Conservation (phyloP, 73 alveolate genomes). For the Paramecium pentaurelia region DNA sequence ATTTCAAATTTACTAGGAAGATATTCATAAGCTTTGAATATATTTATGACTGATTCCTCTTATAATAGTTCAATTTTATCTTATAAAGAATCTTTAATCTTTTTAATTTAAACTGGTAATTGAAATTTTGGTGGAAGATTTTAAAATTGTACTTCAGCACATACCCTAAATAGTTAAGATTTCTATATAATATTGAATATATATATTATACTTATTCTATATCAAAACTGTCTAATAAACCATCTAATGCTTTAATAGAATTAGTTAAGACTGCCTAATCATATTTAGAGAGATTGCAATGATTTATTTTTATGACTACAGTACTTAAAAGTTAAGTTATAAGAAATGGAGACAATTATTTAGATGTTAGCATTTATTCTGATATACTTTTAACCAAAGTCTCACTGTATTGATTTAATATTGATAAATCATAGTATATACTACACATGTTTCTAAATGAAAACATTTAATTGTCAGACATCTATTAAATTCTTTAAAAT, state of each 20-base stretch:
- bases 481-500: neutral
- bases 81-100: neutral
- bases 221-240: neutral
- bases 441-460: neutral
- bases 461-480: neutral
- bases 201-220: neutral
- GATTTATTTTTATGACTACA: neutral
- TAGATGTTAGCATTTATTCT: neutral
- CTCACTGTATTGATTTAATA: neutral
- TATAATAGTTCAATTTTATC: neutral
- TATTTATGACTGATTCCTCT: neutral
- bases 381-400: neutral
- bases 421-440: neutral
- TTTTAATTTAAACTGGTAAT: neutral
- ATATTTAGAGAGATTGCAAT: neutral
- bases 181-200: neutral
- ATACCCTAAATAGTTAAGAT: neutral
- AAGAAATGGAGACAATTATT: neutral
- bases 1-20: neutral
- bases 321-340: neutral
- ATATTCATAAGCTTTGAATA: neutral
- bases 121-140: neutral
- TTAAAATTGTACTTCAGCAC: conserved; percentile 9
- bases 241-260: neutral
- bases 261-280: neutral